Evolutionary conservation across 106 monocot species (phyloP), one percentile per base, ranked within the genome.

Genomic region (Allium cepa): DNA sequence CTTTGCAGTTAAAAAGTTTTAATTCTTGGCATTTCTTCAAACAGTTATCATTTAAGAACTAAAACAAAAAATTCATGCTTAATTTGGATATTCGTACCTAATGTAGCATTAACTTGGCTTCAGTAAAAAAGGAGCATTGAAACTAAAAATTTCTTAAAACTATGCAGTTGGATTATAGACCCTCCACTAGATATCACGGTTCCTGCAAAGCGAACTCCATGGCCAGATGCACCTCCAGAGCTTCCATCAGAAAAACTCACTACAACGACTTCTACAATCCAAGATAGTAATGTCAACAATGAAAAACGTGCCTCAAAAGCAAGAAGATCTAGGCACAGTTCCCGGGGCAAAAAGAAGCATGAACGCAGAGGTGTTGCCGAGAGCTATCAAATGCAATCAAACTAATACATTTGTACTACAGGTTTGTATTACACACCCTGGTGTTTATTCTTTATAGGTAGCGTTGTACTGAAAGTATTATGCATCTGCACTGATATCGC

Each of bases 111-210:
- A 36, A 4, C 3, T 36, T 36, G 3, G 36, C 36, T 36, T 36
- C 36, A 36, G 1, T 36, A 36, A 4, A 36, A 36, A 36, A 36
- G 36, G 5, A 36, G 36, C 36, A 36, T 5, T 36, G 36, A 36
- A 36, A 36, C 36, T 36, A 5, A 36, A 36, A 1, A 36, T 36
- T 36, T 36, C 5, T 36, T 36, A 36, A 36, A 36, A 15, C 47
- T 26, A 70, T 86, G 63, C 80, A 94, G 94, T 67, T 94, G 94
- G 94, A 71, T 78, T 16, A 90, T 94, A 16, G 74, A 90, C 45
- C 81, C 89, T 67, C 84, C 90, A 58, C 46, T 94, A 36, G 86
- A 90, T 53, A 74, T 90, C 52, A 80, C 69, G 17, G 79, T 94
- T 56, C 87, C 87, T 50, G 80, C 90, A 53, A 94, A 87, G 68